Evolutionary conservation across 2,329 filamentous ascomycete species (phyloP).

Genomic region (Calcarisporium arbuscula): DNA sequence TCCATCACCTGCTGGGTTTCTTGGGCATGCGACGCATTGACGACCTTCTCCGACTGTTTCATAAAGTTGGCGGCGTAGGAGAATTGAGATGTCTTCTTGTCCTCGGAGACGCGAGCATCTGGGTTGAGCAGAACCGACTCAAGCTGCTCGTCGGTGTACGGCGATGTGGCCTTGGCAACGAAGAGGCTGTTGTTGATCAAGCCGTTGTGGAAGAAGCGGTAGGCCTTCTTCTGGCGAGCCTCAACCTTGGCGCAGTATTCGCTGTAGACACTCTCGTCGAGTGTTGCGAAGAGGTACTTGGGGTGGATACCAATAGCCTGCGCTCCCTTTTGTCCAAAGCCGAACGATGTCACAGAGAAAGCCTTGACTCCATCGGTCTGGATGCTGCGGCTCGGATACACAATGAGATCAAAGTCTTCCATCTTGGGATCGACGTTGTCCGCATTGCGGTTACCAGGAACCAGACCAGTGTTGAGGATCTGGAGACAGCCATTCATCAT

Average conservation of each 20-base stretch:
- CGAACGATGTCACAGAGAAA: slow-evolving; percentile 97
- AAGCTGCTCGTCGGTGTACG: slow-evolving; percentile 85
- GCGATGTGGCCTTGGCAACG: slow-evolving; percentile 86
- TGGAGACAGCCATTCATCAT: slow-evolving; percentile 99
- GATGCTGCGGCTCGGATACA: slow-evolving; percentile 90
- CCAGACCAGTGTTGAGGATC: slow-evolving; percentile 86
- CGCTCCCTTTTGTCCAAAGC: slow-evolving; percentile 97
- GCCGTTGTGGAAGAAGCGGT: slow-evolving; percentile 97
- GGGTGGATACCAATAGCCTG: slow-evolving; percentile 97
- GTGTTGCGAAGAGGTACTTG: slow-evolving; percentile 90
- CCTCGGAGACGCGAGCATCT: slow-evolving; percentile 72
- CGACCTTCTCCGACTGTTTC: slow-evolving; percentile 54
- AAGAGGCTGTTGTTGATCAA: slow-evolving; percentile 98
- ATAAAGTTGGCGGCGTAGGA: slow-evolving; percentile 65
- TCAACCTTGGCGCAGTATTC: slow-evolving; percentile 84
- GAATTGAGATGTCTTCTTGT: slow-evolving; percentile 81
- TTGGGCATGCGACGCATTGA: slow-evolving; percentile 43
- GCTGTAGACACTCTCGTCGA: slow-evolving; percentile 77
- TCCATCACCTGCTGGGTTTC: slow-evolving; percentile 72
- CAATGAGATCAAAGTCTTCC: slow-evolving; percentile 97
- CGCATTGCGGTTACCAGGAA: slow-evolving; percentile 95
- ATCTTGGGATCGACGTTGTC: slow-evolving; percentile 95
- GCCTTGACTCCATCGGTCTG: slow-evolving; percentile 98
- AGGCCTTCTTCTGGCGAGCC: slow-evolving; percentile 94
- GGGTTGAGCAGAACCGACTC: slow-evolving; percentile 89